Evolutionary conservation across 805 yeast genomes (phyloP), one percentile per base, ranked within the genome.

Genomic region (Candida chilensis): DNA sequence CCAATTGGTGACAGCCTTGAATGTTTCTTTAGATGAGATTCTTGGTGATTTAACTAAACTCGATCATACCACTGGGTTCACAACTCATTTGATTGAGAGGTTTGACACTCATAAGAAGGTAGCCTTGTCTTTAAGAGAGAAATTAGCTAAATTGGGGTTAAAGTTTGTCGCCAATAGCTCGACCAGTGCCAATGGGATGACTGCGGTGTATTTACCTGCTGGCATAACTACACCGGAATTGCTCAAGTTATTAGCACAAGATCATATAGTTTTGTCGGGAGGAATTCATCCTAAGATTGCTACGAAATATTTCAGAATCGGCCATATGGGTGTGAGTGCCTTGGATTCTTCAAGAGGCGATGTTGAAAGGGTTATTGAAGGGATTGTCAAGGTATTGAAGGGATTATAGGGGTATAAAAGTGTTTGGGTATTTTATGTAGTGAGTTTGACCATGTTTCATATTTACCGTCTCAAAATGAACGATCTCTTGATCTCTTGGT

Each of bases 241-340:
- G 29, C 61, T 85, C 37, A 57, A 67, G 27, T 54, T 64, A 27
- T 55, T 84, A 39, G 72, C 77, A 36, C 54, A 64, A 31, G 71
- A 74, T 41, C 87, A 86, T 13, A 73, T 82, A 47, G 73, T 78
- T 16, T 70, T 88, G 29, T 95, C 96, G 27, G 94, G 92, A 29
- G 96, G 96, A 34, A 80, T 88, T 40, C 90, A 83, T 60, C 78
- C 74, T 54, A 85, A 75, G 16, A 74, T 86, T 45, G 78, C 75
- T 28, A 71, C 80, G 35, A 78, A 80, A 53, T 88, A 88, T 62
- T 84, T 90, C 64, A 74, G 97, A 57, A 77, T 88, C 35, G 97
- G 97, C 20, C 97, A 88, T 60, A 90, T 90, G 97, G 96, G 96
- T 39, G 78, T 75, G 35, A 70, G 86, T 28, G 84, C 78, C 10